These are phyloP conservation scores for Plasmodium relictum DNA, from an alignment of 169 alveolate genomes.

Conservation along the genomic window DNA sequence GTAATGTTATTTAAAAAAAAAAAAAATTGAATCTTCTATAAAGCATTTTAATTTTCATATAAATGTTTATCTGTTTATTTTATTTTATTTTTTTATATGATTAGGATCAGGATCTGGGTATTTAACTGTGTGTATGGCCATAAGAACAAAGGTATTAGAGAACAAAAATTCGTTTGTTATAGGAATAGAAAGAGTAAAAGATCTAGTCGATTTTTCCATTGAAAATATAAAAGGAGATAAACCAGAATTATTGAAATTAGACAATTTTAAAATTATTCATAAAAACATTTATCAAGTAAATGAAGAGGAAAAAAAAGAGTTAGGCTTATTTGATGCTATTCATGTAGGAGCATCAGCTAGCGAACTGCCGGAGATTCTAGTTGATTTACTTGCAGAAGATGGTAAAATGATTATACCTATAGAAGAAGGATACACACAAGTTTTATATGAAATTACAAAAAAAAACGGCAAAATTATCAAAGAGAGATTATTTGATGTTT, in stretches of 20 bases:
- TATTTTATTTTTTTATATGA: background rate
- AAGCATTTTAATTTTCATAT: background rate
- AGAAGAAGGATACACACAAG: slow-evolving; percentile 73
- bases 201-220: slow-evolving; percentile 50
- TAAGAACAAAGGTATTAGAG: slow-evolving; percentile 51
- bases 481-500: slow-evolving; percentile 76
- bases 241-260: slow-evolving; percentile 71
- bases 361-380: slow-evolving; percentile 70
- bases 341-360: slow-evolving; percentile 80
- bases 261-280: slow-evolving; percentile 71
- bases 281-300: slow-evolving; percentile 72
- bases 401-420: slow-evolving; percentile 70
- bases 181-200: slow-evolving; percentile 72
- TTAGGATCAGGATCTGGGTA: slow-evolving; percentile 76
- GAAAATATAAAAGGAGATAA: slow-evolving; percentile 66
- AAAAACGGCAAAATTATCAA: slow-evolving; percentile 67
- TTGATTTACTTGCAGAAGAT: slow-evolving; percentile 64
- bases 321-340: slow-evolving; percentile 75
- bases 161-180: slow-evolving; percentile 70
- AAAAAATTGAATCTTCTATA: background rate
- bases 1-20: slow-evolving; percentile 16
- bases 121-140: slow-evolving; percentile 76
- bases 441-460: slow-evolving; percentile 70
- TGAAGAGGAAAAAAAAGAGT: slow-evolving; percentile 63
- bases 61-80: background rate